Base-by-base conservation (phyloP, 2,329 filamentous ascomycete species). In the Monosporascus sp. region DNA sequence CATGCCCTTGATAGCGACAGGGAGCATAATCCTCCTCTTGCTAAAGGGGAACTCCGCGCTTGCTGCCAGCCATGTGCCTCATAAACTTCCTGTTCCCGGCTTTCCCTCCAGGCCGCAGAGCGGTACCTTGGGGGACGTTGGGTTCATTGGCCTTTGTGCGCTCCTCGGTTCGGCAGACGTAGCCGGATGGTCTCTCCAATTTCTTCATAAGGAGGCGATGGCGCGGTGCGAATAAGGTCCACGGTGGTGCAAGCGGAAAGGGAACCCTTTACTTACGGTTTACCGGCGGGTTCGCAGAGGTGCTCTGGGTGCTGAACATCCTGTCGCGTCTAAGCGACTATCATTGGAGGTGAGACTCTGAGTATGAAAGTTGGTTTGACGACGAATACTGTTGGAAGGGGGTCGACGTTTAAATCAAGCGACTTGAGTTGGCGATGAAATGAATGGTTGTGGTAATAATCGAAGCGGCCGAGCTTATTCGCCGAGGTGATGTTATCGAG, bases 211-310 rank as follows among this genome's bases (percentile, higher is more conserved):
- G 27, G 14, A n/a, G 39, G 22, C 22, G 39, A 9, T 15, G 17
- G 9, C 14, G 17, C 3, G 18, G 20, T n/a, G n/a, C 8, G 41
- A 44, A 44, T 11, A 11, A 44, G 22, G 41, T 22, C 41, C 48
- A 55, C 48, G 37, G 55, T 39, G 53, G 56, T 43, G 54, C 55
- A 51, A 51, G 48, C 31, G 55, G 55, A 51, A 63, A 59, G 53
- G 58, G 60, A 55, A 61, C 49, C 55, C 49, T 55, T 53, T 54
- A 66, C 64, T 66, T 66, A 66, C 64, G 63, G 58, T 65, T 66
- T 47, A 41, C 53, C 47, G 62, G 52, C 49, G 53, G 47, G 39
- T 51, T 58, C 47, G 56, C 51, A 53, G 52, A 47, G 53, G 54
- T 55, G 51, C 55, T 56, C 61, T 61, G 52, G 48, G 57, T 37